phyloP scores from a whole-genome alignment of 2,329 filamentous ascomycete species.

The Fusarium sp. region DNA sequence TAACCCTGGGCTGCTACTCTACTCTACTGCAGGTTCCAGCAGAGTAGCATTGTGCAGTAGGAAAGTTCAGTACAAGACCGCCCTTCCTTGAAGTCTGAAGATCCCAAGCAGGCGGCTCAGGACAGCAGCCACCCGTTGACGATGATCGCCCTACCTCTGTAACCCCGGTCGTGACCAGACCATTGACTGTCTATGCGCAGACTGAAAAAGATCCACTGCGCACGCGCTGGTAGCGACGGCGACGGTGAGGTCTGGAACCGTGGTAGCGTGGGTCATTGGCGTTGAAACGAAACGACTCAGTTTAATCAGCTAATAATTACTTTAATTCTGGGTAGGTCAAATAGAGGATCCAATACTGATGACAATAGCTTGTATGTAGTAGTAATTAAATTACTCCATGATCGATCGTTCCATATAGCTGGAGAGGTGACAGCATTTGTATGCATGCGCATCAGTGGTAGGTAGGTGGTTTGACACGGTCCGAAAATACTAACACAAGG shows the following conservation, averaged over 20 bases:
- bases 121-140: constrained; percentile 46
- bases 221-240: constrained; percentile 36
- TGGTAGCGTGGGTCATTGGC: constrained; percentile 8
- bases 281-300: constrained; percentile 23
- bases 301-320: constrained; percentile 1
- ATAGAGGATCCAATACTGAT: neutral
- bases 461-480: neutral
- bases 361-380: neutral
- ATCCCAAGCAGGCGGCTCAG: constrained; percentile 45
- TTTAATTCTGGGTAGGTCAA: neutral
- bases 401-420: neutral
- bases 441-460: too few relatives aligned
- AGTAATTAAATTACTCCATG: neutral
- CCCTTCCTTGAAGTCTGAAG: constrained; percentile 14
- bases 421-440: neutral
- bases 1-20: constrained; percentile 17
- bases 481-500: neutral
- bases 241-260: constrained; percentile 41
- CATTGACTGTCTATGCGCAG: constrained; percentile 28
- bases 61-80: neutral
- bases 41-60: neutral
- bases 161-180: constrained; percentile 34
- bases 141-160: constrained; percentile 45
- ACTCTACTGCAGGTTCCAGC: neutral
- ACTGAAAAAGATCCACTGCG: constrained; percentile 21